Evolutionary conservation across 78 protist species (phyloP).

Genomic region (Dictyostelium firmibasis): DNA sequence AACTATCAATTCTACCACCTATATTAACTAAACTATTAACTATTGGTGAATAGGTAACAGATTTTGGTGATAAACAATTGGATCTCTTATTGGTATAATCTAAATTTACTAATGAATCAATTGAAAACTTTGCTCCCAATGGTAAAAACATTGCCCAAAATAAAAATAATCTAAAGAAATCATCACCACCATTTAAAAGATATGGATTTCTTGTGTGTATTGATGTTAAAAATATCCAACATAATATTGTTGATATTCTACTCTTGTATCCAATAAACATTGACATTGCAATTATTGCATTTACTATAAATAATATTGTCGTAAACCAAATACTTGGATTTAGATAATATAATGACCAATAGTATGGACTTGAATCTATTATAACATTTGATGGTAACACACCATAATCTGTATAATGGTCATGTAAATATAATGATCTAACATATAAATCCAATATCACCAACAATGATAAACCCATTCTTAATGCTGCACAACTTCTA

Average conservation of each 20-base stretch:
- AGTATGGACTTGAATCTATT: not conserved
- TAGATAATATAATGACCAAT: conserved; percentile 36
- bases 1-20: not conserved
- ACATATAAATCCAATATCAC: conserved; percentile 34
- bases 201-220: conserved; percentile 50
- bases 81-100: conserved; percentile 17
- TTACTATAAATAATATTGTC: not conserved
- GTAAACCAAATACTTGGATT: not conserved
- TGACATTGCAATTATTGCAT: not conserved
- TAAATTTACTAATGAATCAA: conserved; percentile 11
- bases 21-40: not conserved
- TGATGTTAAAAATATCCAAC: conserved; percentile 26
- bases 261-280: conserved; percentile 23
- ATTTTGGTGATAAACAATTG: not conserved
- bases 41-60: not conserved
- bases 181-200: conserved; percentile 72
- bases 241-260: not conserved
- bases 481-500: conserved; percentile 35
- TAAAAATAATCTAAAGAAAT: conserved; percentile 43
- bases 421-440: conserved; percentile 27
- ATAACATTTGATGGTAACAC: not conserved
- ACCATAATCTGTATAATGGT: conserved; percentile 57
- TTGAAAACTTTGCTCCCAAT: conserved; percentile 23
- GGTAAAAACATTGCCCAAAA: conserved; percentile 66
- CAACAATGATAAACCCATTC: conserved; percentile 28